A percentile compares a stretch with the other conserved stretches of the same genome.
Evolutionary conservation across 2,329 filamentous ascomycete genomes (phyloP).

Genomic region (Diplodia scrobiculata): DNA sequence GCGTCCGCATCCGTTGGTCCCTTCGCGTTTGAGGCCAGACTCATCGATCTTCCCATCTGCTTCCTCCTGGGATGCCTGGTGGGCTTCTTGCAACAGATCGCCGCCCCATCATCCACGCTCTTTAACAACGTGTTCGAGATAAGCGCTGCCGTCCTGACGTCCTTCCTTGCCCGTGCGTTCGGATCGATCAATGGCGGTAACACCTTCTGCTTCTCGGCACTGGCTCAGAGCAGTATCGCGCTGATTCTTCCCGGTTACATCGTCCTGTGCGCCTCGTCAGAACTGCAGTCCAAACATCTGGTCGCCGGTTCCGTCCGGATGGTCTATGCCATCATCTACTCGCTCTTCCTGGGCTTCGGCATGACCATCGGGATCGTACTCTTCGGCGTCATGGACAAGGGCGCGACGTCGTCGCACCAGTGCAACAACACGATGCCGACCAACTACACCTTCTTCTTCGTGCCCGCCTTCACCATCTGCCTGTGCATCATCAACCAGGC

Average conservation of each 20-base stretch:
- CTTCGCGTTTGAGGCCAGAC: conserved; percentile 75
- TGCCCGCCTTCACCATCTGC: conserved; percentile 71
- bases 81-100: conserved; percentile 71
- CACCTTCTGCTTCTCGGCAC: conserved; percentile 55
- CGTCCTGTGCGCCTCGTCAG: conserved; percentile 54
- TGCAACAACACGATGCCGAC: conserved; percentile 54
- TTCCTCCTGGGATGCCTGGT: conserved; percentile 76
- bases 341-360: conserved; percentile 55
- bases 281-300: conserved; percentile 53
- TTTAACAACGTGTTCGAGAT: conserved; percentile 60
- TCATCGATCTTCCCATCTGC: conserved; percentile 75
- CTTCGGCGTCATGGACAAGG: conserved; percentile 53
- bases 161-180: conserved; percentile 53
- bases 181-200: conserved; percentile 52
- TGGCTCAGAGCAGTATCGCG: conserved; percentile 55
- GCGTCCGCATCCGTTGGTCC: conserved; percentile 76
- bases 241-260: conserved; percentile 56
- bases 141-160: conserved; percentile 53
- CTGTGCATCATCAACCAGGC: conserved; percentile 75
- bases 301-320: conserved; percentile 56
- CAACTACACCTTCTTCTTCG: conserved; percentile 67
- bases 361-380: conserved; percentile 56
- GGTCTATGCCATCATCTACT: conserved; percentile 58
- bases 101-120: conserved; percentile 72
- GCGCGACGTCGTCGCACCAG: conserved; percentile 50